Evolutionary conservation across 192 early-diverging fungal genomes (phyloP).

Genomic region (Backusella liffmaniae): DNA sequence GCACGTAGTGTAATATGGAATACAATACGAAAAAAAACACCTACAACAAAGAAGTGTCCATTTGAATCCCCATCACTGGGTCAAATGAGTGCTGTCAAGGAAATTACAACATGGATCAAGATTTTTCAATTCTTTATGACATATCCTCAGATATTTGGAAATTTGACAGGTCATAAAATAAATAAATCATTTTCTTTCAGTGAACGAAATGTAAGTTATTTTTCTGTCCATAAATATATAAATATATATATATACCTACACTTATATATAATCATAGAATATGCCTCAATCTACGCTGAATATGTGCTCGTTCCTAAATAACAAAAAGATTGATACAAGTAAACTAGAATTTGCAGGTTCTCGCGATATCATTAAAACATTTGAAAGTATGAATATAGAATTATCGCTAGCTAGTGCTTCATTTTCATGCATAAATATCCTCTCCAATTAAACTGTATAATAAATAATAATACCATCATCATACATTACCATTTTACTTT

Average conservation of each 20-base stretch:
- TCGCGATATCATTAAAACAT: not conserved
- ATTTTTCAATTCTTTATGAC: slow-evolving; percentile 9
- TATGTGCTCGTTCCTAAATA: not conserved
- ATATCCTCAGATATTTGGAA: not conserved
- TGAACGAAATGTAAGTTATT: not conserved
- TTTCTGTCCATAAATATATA: not conserved
- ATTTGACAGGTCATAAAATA: not conserved
- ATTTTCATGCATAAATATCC: not conserved
- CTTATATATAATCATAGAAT: not conserved
- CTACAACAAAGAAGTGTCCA: not conserved
- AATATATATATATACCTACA: not conserved
- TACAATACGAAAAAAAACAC: not conserved
- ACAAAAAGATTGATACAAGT: not conserved
- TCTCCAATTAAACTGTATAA: not conserved
- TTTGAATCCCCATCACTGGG: not conserved
- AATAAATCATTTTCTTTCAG: not conserved
- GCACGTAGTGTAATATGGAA: slow-evolving; percentile 6
- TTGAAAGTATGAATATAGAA: not conserved
- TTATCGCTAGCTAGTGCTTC: not conserved
- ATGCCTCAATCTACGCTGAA: not conserved
- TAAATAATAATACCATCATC: not conserved
- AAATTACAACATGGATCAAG: slow-evolving; percentile 6
- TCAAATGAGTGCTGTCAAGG: not conserved
- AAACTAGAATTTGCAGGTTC: not conserved
- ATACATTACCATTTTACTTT: not conserved